Base-by-base conservation (phyloP, 305 asterid species). In the Rubia balearica region DNA sequence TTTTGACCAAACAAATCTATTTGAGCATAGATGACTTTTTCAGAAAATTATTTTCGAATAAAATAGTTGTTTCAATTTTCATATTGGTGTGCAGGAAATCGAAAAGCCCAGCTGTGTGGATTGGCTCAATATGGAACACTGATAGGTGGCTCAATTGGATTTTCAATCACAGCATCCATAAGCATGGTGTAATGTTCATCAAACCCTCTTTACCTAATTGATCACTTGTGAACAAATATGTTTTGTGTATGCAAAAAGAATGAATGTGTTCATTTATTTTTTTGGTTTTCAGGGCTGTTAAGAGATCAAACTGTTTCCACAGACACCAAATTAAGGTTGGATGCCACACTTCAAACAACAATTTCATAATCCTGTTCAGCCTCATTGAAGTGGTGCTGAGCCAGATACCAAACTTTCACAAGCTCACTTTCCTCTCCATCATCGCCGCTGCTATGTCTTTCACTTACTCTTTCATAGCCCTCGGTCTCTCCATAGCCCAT, bases 391-490 rank as follows among this genome's bases (percentile, higher is more conserved):
- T 85, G 6, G 48, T 87, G 13, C 70, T 87, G 38, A 83, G 88
- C 74, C 92, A 87, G 71, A 80, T 87, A 49, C 88, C 85, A 0
- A 81, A 85, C 65, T 77, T 87, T 63, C 83, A 81, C 61, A 69
- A 85, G 63, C 76, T 87, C 0, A 80, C 84, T 0, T 74, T 83
- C 75, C 87, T 87, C 42, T 87, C 90, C 5, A 73, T 85, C 27
- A 70, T 85, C 2, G 90, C 90, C 2, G 84, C 92, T 0, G 62
- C 77, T 22, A 87, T 87, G 92, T 87, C 88, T 12, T 83, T 83
- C 27, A 78, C 83, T 7, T 85, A 87, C 79, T 71, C 92, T n/a
- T 69, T 77, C 62, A 81, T 87, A 9, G 92, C 89, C 62, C 83
- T 87, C 19, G 90, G 76, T 11, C 90, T 85, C 79, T 79, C 86